Evolutionary conservation across 257 asterid species (phyloP), one percentile per base, ranked within the genome.

Genomic region (Haberlea rhodopensis): DNA sequence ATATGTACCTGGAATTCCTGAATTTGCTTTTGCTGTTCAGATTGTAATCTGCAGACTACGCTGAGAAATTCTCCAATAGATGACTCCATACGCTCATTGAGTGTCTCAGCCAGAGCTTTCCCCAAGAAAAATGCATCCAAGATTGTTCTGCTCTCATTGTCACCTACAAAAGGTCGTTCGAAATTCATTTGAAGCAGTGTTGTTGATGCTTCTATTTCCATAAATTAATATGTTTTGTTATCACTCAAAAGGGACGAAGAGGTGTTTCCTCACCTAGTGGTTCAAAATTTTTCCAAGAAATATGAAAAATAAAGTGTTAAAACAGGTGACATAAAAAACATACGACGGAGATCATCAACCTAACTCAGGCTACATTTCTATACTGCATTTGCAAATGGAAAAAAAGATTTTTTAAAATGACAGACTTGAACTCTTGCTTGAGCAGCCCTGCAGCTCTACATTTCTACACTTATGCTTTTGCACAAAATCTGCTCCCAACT

Each of bases 41-140:
- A 88, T 80, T 91, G 96, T 68, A 89, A 60, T 52, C 89, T 77
- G 43, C 96, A 96, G 63, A 89, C 62, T 24, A 74, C 37, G 76
- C 96, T 82, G 37, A 91, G 75, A 66, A 91, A 73, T 77, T 91
- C 98, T 5, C 98, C 98, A 40, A 85, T 88, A 10, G 82, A 68
- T 8, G 97, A 87, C 70, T 84, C 94, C 26, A 84, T 15, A 2
- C 89, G 95, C 84, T 87, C 97, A 52, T 68, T 82, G 46, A 89
- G 73, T 28, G 89, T 85, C 77, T 91, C 98, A 0, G 84, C 97
- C 59, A 91, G 79, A 68, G 97, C 98, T 79, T 81, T 89, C 65
- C 97, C 98, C 77, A 91, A 71, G 89, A 91, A 91, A 74, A 91
- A 91, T 11, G 97, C 97, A 62, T 91, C 97, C 51, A 91, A 69